These are phyloP conservation scores for Dothideomycetes sp. DNA, from an alignment of 2,329 filamentous ascomycete genomes.

Conservation along the genomic window DNA sequence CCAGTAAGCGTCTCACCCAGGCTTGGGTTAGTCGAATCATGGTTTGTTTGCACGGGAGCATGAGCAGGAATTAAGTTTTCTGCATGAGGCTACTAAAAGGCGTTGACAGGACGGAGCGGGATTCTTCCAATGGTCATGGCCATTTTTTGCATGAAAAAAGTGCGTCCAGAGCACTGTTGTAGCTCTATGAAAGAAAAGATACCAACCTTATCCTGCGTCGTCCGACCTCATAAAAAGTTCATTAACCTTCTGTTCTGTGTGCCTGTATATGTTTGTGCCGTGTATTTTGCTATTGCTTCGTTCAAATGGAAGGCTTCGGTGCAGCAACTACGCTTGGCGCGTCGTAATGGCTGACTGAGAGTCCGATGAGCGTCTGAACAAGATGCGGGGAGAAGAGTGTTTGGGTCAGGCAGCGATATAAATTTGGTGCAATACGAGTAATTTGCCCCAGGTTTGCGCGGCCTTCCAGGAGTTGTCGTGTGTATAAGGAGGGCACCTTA, in stretches of 20 bases:
- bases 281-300: not conserved
- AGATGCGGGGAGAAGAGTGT: not conserved
- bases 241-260: too few relatives aligned
- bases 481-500: too few relatives aligned
- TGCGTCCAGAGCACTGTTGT: constrained; percentile 6
- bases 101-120: constrained; percentile 8
- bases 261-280: not conserved
- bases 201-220: constrained; percentile 5
- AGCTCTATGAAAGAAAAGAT: constrained; percentile 10
- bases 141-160: not conserved
- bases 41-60: not conserved
- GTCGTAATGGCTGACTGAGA: not conserved
- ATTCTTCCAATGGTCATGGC: constrained; percentile 1
- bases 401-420: not conserved
- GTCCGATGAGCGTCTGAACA: not conserved
- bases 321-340: too few relatives aligned
- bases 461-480: not conserved
- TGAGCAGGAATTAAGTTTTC: not conserved
- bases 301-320: too few relatives aligned
- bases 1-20: constrained; percentile 7
- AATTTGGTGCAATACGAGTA: not conserved
- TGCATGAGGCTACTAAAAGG: constrained; percentile 9
- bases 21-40: not conserved
- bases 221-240: not conserved
- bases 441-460: not conserved